Conservation (phyloP, 495 filamentous ascomycete species). For the Annulohypoxylon maeteangense region DNA sequence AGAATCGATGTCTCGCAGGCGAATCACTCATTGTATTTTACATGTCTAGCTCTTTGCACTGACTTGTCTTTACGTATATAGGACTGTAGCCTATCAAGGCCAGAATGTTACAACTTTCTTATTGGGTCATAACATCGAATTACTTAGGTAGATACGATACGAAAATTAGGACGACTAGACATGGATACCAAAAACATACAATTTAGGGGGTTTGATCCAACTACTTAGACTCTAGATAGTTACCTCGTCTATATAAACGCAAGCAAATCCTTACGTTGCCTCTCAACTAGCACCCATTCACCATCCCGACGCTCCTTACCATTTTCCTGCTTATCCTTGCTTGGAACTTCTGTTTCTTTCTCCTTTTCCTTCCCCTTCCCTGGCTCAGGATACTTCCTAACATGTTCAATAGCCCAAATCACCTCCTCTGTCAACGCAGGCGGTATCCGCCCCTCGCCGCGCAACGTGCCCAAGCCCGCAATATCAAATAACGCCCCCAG, state of each 20-base stretch:
- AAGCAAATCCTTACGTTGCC: constrained; percentile 41
- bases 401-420: constrained; percentile 60
- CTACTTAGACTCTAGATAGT: constrained; percentile 4
- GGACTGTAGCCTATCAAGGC: background rate
- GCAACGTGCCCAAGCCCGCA: constrained; percentile 54
- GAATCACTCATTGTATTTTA: background rate
- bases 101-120: constrained; percentile 2
- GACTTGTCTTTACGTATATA: background rate
- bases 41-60: background rate
- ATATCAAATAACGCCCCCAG: constrained; percentile 54
- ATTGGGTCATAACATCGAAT: background rate
- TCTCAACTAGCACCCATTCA: constrained; percentile 46
- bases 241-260: constrained; percentile 42
- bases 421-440: constrained; percentile 55
- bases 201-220: background rate
- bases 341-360: background rate
- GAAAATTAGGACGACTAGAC: background rate
- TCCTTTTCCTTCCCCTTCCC: constrained; percentile 41
- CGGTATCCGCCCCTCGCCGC: constrained; percentile 57
- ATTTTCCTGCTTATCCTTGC: background rate
- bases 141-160: background rate
- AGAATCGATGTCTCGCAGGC: background rate
- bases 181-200: background rate
- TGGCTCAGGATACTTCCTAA: constrained; percentile 61
- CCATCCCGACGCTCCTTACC: background rate